phyloP scores from a whole-genome alignment of 2,329 filamentous ascomycete species.

The Diaporthe citri region DNA sequence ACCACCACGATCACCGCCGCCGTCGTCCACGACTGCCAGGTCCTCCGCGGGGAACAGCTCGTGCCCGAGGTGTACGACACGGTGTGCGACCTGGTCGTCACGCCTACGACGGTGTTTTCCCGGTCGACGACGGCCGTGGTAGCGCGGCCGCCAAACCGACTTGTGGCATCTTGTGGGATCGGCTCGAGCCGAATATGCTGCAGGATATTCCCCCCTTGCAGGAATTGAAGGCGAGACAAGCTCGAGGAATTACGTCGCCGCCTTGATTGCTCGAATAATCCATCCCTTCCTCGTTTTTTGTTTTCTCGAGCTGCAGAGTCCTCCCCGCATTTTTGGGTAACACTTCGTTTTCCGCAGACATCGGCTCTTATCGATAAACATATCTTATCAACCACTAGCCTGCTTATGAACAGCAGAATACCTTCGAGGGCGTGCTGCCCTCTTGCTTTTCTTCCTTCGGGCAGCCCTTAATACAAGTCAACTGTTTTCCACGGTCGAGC shows the following conservation, averaged over 20 bases:
- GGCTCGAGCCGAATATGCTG: slow-evolving; percentile 51
- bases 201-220: slow-evolving; percentile 50
- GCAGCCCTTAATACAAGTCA: too few relatives aligned
- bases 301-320: too few relatives aligned
- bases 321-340: too few relatives aligned
- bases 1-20: slow-evolving; percentile 48
- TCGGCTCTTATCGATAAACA: too few relatives aligned
- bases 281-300: too few relatives aligned
- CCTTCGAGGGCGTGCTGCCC: too few relatives aligned
- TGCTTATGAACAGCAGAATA: too few relatives aligned
- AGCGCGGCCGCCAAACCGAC: slow-evolving; percentile 49
- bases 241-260: background rate
- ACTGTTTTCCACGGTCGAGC: too few relatives aligned
- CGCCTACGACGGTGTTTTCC: slow-evolving; percentile 46
- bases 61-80: slow-evolving; percentile 53
- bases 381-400: too few relatives aligned
- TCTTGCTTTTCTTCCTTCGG: too few relatives aligned
- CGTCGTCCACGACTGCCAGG: slow-evolving; percentile 57
- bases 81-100: slow-evolving; percentile 56
- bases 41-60: slow-evolving; percentile 52
- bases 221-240: slow-evolving; percentile 38
- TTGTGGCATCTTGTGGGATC: slow-evolving; percentile 54
- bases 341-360: too few relatives aligned
- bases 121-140: slow-evolving; percentile 43
- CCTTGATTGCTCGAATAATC: background rate